Evolutionary conservation across 768 basidiomycete species (phyloP), one percentile per base, ranked within the genome.

Genomic region (Cubamyces lactineus): DNA sequence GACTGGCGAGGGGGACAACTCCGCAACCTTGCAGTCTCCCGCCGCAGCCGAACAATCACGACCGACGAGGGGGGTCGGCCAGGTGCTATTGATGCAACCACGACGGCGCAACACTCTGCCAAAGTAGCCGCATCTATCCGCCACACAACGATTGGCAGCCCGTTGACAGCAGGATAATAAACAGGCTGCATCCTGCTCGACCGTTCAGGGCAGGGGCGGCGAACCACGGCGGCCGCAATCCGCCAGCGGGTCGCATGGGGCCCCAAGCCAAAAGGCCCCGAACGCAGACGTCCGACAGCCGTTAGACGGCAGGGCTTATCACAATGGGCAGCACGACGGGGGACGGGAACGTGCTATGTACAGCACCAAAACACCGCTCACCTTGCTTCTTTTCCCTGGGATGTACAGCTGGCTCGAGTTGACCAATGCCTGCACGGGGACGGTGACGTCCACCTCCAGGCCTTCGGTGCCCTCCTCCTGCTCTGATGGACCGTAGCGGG

Each of bases 381-480:
- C 90, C 82, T 96, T 96, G 49, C 84, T 79, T 68, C 87, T 79
- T 48, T 86, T 87, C 53, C 86, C 85, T 43, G 93, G 85, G 63
- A 96, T 87, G 70, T 86, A 84, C 53, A 97, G 70, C 70, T 92
- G 91, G 41, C 89, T 88, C 65, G 87, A 83, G 67, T 84, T 82
- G 52, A 96, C 91, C 21, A 95, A 78, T 19, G 90, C 86, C 76
- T 95, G 94, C 53, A 96, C 71, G 6, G 94, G 85, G 45, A 91
- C 78, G 4, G 89, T 92, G 42, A 96, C 92, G 71, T 95, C 88
- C 48, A 92, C 77, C 46, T 81, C 76, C 30, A 91, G 78, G 53
- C 84, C 84, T 60, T 82, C 77, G 9, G 79, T 77, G 56, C 79
- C 83, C 53, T 79, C 79, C 54, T 80, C 80, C 57, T 73, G 73